A percentile compares a stretch with the other conserved stretches of the same genome.
Conservation (phyloP, 2,329 filamentous ascomycete species). For the Aspergillus candidus region DNA sequence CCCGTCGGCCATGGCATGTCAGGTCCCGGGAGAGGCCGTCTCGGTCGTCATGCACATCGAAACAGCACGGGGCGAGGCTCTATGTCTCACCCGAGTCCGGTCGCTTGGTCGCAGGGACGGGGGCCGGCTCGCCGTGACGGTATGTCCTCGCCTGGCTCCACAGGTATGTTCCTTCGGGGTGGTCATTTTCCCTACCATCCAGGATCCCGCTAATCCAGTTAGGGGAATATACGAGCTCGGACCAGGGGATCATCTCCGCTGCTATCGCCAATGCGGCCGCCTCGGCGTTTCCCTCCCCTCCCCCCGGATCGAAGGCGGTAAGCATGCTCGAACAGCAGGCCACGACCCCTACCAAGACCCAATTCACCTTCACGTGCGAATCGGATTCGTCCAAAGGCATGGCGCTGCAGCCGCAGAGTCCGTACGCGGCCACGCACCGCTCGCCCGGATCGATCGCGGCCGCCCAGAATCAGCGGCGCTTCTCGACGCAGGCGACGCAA, state of each 20-base stretch:
- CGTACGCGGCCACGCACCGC: conserved; percentile 32
- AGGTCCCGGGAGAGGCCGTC: conserved; percentile 76
- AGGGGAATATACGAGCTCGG: conserved; percentile 37
- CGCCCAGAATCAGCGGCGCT: conserved; percentile 32
- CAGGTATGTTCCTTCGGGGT: conserved; percentile 21
- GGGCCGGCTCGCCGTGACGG: conserved; percentile 44
- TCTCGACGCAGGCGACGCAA: conserved; percentile 51
- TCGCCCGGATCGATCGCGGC: conserved; percentile 27
- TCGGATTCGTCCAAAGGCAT: conserved; percentile 77
- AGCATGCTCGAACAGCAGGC: conserved; percentile 69
- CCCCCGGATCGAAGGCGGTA: conserved; percentile 67
- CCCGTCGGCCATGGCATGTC: conserved; percentile 65
- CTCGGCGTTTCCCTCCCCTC: conserved; percentile 55
- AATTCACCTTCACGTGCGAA: conserved; percentile 96
- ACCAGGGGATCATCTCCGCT: conserved; percentile 81
- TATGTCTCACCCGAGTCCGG: conserved; percentile 54
- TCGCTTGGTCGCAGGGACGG: conserved; percentile 49
- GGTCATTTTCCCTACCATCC: too few species aligned
- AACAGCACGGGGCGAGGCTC: conserved; percentile 56
- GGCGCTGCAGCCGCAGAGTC: conserved; percentile 62
- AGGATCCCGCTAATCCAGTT: conserved; percentile 4
- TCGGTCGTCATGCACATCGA: conserved; percentile 54
- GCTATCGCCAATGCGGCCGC: conserved; percentile 86
- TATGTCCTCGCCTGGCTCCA: conserved; percentile 37
- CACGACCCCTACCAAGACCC: conserved; percentile 64